Evolutionary conservation across 2,329 filamentous ascomycete genomes (phyloP).

Genomic region (Colletotrichum zoysiae): DNA sequence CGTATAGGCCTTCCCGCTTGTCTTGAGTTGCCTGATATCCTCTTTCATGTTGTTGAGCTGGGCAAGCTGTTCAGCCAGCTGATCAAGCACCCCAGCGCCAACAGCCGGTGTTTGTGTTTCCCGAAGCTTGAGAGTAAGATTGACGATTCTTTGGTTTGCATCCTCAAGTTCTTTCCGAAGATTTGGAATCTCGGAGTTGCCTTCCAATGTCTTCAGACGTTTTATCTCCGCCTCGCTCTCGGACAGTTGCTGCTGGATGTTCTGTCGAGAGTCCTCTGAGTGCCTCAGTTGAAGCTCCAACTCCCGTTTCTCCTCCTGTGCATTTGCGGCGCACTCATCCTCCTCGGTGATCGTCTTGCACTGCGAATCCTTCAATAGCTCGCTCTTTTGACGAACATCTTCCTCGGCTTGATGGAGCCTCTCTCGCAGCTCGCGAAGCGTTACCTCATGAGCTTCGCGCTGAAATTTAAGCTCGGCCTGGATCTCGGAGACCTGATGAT

Average conservation of each 20-base stretch:
- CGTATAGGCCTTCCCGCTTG: conserved; percentile 2
- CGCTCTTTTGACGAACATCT: conserved; percentile 1
- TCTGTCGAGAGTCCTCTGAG: neutral
- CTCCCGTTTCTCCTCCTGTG: neutral
- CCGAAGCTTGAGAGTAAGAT: conserved; percentile 36
- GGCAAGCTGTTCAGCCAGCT: conserved; percentile 23
- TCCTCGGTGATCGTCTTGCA: neutral
- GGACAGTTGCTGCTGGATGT: neutral
- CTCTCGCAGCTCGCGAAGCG: conserved; percentile 22
- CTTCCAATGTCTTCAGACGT: neutral
- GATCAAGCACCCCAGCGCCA: neutral
- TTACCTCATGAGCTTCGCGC: conserved; percentile 1
- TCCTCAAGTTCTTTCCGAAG: conserved; percentile 26
- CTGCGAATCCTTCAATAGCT: neutral
- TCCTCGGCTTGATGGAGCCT: conserved; percentile 13
- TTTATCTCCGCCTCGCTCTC: neutral
- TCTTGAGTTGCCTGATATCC: conserved; percentile 8
- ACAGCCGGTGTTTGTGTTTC: conserved; percentile 3
- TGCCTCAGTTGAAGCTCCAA: neutral
- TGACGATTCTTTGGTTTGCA: conserved; percentile 36
- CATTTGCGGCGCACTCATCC: neutral
- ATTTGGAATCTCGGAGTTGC: neutral
- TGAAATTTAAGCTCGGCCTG: conserved; percentile 2
- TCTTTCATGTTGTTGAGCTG: conserved; percentile 4
- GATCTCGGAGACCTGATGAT: neutral